These are phyloP conservation scores for Candida germanica DNA, from an alignment of 805 yeast species.

Conservation along the genomic window DNA sequence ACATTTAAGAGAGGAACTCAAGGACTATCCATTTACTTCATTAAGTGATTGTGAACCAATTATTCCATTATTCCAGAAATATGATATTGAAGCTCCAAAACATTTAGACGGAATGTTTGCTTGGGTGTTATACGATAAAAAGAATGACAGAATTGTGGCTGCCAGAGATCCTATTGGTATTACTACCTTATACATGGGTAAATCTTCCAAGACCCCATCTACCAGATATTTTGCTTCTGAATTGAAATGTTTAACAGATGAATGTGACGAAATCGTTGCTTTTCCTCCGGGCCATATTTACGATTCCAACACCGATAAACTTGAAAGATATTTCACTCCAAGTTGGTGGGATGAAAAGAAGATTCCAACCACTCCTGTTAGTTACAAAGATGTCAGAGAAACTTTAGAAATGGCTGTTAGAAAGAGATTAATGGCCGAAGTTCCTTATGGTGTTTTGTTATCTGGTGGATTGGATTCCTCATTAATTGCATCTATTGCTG, in stretches of 20 bases:
- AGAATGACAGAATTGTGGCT: slow-evolving; percentile 84
- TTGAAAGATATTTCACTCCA: slow-evolving; percentile 88
- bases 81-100: slow-evolving; percentile 88
- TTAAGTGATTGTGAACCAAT: slow-evolving; percentile 96
- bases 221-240: slow-evolving; percentile 91
- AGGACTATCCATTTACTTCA: slow-evolving; percentile 76
- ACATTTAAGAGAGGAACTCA: slow-evolving; percentile 71
- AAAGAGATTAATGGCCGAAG: slow-evolving; percentile 99
- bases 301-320: slow-evolving; percentile 83
- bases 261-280: slow-evolving; percentile 87
- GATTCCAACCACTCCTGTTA: slow-evolving; percentile 75
- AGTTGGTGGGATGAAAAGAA: slow-evolving; percentile 86
- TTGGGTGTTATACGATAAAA: slow-evolving; percentile 82
- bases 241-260: slow-evolving; percentile 88
- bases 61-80: slow-evolving; percentile 85
- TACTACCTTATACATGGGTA: slow-evolving; percentile 94
- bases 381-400: slow-evolving; percentile 68
- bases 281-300: slow-evolving; percentile 99
- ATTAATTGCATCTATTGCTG: slow-evolving; percentile 93
- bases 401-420: slow-evolving; percentile 91
- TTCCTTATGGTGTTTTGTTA: slow-evolving; percentile 94
- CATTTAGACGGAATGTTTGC: slow-evolving; percentile 98
- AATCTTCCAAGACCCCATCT: slow-evolving; percentile 62
- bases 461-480: slow-evolving; percentile 98
- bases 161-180: slow-evolving; percentile 99